Conservation (phyloP, 192 early-diverging fungal species). For the Backusella macrospora region DNA sequence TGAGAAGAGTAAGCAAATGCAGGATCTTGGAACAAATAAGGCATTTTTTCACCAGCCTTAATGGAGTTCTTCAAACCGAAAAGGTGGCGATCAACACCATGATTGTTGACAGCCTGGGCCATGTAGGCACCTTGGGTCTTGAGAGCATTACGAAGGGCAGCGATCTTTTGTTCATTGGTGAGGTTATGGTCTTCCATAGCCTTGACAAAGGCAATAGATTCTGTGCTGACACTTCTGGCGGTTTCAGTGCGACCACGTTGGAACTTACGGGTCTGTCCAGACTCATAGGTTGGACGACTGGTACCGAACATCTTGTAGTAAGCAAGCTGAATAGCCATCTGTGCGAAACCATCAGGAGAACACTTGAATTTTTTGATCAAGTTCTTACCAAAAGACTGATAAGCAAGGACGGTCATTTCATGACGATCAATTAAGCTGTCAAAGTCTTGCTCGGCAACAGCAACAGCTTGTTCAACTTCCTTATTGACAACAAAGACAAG, state of each 20-base stretch:
- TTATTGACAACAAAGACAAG: conserved; percentile 75
- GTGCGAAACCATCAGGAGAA: conserved; percentile 80
- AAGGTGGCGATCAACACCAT: conserved; percentile 92
- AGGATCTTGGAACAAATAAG: conserved; percentile 85
- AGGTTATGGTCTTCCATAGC: conserved; percentile 74
- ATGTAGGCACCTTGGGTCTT: conserved; percentile 81
- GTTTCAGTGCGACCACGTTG: conserved; percentile 95
- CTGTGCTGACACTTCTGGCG: conserved; percentile 76
- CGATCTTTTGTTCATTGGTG: conserved; percentile 58
- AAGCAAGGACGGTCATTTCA: conserved; percentile 82
- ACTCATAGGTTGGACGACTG: conserved; percentile 88
- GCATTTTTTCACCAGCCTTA: conserved; percentile 74
- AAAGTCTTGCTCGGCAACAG: conserved; percentile 77
- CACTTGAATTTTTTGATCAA: conserved; percentile 84
- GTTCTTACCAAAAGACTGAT: conserved; percentile 91
- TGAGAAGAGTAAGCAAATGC: conserved; percentile 78
- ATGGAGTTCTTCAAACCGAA: conserved; percentile 81
- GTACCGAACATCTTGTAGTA: conserved; percentile 89
- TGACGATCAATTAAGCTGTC: conserved; percentile 77
- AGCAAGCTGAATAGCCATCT: conserved; percentile 96
- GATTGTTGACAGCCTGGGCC: conserved; percentile 74
- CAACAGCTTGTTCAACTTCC: conserved; percentile 61
- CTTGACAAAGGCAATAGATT: conserved; percentile 82
- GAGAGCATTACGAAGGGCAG: conserved; percentile 75
- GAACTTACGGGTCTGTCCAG: conserved; percentile 90